Conservation (phyloP, 1,284 basidiomycete species). For the Pascua sp. region DNA sequence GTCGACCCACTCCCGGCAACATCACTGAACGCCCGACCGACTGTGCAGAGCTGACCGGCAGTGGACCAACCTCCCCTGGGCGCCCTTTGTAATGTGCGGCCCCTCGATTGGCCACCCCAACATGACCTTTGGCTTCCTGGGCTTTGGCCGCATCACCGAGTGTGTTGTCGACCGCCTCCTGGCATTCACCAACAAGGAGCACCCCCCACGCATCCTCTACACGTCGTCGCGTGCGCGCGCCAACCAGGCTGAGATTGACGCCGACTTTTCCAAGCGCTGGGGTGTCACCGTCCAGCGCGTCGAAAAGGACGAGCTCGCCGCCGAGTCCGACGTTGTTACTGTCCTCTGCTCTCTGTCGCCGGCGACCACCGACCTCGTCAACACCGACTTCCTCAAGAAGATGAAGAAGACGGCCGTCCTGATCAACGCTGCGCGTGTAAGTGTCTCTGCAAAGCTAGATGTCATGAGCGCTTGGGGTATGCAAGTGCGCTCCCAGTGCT, state of each 20-base stretch:
- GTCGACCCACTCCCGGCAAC: neutral
- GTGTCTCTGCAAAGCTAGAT: conserved; percentile 1
- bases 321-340: conserved; percentile 73
- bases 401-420: conserved; percentile 83
- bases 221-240: conserved; percentile 34
- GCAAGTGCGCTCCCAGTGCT: neutral
- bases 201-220: conserved; percentile 38
- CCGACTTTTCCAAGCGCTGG: conserved; percentile 53
- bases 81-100: conserved; percentile 59
- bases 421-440: conserved; percentile 74
- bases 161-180: conserved; percentile 70
- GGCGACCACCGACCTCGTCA: conserved; percentile 68
- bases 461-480: too few species aligned
- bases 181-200: conserved; percentile 60
- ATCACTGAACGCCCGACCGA: neutral
- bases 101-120: conserved; percentile 52
- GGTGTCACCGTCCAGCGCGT: conserved; percentile 61
- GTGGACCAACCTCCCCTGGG: conserved; percentile 69
- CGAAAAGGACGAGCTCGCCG: conserved; percentile 64
- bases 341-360: conserved; percentile 76
- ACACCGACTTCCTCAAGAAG: conserved; percentile 64
- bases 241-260: conserved; percentile 55
- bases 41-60: conserved; percentile 17
- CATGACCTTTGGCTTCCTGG: conserved; percentile 77
- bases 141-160: conserved; percentile 88